phyloP scores from a whole-genome alignment of 495 filamentous ascomycete genomes.

The Oleoguttula mirabilis region DNA sequence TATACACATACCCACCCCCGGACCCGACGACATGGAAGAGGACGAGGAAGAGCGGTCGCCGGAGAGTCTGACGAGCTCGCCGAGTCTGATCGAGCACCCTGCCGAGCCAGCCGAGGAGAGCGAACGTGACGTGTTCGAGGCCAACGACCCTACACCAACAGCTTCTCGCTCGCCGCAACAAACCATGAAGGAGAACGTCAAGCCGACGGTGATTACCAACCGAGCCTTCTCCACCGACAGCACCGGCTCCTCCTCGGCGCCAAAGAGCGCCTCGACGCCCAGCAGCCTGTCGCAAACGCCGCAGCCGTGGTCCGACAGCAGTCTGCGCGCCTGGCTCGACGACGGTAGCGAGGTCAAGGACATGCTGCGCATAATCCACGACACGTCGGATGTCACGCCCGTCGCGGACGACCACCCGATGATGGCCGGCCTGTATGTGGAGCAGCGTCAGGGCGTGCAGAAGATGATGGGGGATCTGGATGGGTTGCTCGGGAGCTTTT shows the following conservation, averaged over 20 bases:
- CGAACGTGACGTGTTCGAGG: background rate
- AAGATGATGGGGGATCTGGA: conserved; percentile 79
- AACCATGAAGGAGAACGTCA: background rate
- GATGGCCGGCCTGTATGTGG: conserved; percentile 65
- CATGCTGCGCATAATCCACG: conserved; percentile 79
- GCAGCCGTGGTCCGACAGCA: conserved; percentile 69
- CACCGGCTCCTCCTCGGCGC: conserved; percentile 44
- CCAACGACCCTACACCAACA: conserved; percentile 9
- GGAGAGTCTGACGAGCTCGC: conserved; percentile 13
- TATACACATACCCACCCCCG: conserved; percentile 22
- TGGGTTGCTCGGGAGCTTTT: conserved; percentile 47
- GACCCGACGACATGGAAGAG: conserved; percentile 17
- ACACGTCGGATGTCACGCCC: conserved; percentile 68
- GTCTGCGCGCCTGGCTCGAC: conserved; percentile 78
- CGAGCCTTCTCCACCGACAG: conserved; percentile 25
- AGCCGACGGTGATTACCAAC: background rate
- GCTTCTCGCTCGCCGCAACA: conserved; percentile 4
- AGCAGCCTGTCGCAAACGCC: background rate
- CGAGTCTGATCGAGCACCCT: conserved; percentile 15
- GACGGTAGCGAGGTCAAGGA: conserved; percentile 86
- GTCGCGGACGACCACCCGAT: conserved; percentile 73
- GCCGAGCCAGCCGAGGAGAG: background rate
- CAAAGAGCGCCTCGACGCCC: conserved; percentile 1
- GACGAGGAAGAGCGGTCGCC: conserved; percentile 11
- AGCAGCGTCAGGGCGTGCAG: conserved; percentile 66